phyloP scores from a whole-genome alignment of 2,329 filamentous ascomycete species.

The Ceratocystiopsis sp. region DNA sequence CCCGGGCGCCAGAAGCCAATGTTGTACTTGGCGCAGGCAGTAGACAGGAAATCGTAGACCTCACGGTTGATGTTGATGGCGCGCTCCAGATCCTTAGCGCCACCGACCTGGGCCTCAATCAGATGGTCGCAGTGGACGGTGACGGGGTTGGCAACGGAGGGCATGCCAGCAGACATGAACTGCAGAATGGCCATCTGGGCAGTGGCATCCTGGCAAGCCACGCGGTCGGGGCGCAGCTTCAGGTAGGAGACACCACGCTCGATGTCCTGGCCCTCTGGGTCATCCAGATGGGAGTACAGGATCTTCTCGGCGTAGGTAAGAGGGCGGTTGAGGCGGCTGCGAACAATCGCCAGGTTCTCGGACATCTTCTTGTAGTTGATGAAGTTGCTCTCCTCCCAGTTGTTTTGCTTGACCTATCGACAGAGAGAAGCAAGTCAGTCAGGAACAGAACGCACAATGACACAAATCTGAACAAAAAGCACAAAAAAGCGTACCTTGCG shows the following conservation, averaged over 20 bases:
- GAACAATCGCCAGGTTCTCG: constrained; percentile 87
- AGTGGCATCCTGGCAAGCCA: constrained; percentile 98
- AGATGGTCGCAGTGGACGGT: constrained; percentile 99
- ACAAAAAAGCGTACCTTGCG: constrained; percentile 48
- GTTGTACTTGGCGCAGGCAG: constrained; percentile 96
- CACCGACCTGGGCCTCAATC: constrained; percentile 93
- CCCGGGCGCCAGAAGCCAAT: constrained; percentile 99
- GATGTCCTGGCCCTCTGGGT: constrained; percentile 90
- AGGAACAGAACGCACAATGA: neutral
- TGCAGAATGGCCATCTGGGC: constrained; percentile 99
- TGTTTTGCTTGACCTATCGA: constrained; percentile 71
- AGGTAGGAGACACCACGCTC: constrained; percentile 92
- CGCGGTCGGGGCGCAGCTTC: constrained; percentile 89
- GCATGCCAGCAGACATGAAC: constrained; percentile 99
- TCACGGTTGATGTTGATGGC: constrained; percentile 95
- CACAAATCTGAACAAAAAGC: too few species aligned
- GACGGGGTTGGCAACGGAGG: constrained; percentile 78
- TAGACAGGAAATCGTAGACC: constrained; percentile 93
- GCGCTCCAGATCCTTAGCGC: constrained; percentile 80
- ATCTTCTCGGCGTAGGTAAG: constrained; percentile 97
- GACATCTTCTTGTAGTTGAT: constrained; percentile 99
- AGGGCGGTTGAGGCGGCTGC: constrained; percentile 75
- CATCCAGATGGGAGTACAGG: constrained; percentile 94
- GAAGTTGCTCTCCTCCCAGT: constrained; percentile 87
- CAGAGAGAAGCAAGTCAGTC: neutral